Percentiles rank a stretch among this genome's conserved stretches.
phyloP scores from a whole-genome alignment of 331 rosid genomes.

The Malus hybrid region DNA sequence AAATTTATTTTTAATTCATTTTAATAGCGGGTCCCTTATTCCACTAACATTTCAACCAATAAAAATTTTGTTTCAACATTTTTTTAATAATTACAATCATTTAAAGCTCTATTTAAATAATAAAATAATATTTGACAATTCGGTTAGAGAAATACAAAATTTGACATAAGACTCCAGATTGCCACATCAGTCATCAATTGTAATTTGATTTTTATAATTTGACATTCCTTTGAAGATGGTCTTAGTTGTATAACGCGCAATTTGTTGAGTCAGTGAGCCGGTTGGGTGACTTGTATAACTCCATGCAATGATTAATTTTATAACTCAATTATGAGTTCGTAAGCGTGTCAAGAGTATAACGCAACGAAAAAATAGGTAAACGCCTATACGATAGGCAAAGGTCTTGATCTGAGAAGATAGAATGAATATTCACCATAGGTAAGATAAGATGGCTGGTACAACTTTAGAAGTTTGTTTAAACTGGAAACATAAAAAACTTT shows the following conservation, averaged over 20 bases:
- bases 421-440: not conserved
- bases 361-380: not conserved
- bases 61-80: too few species aligned
- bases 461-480: not conserved
- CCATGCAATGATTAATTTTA: not conserved
- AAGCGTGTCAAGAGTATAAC: not conserved
- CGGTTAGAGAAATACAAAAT: too few species aligned
- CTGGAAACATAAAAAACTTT: not conserved
- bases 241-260: not conserved
- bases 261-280: not conserved
- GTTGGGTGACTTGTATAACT: not conserved
- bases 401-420: not conserved
- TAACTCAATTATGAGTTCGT: not conserved
- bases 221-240: too few species aligned
- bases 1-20: too few species aligned
- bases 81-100: too few species aligned
- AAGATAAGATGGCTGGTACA: not conserved
- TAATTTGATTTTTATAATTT: too few species aligned
- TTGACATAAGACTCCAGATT: too few species aligned
- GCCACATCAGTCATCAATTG: too few species aligned
- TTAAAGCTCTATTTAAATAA: too few species aligned
- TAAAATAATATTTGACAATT: too few species aligned
- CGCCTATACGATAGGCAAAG: not conserved
- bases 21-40: too few species aligned
- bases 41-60: too few species aligned